phyloP scores from a whole-genome alignment of 495 filamentous ascomycete genomes.

The Penicillium egyptiacum region DNA sequence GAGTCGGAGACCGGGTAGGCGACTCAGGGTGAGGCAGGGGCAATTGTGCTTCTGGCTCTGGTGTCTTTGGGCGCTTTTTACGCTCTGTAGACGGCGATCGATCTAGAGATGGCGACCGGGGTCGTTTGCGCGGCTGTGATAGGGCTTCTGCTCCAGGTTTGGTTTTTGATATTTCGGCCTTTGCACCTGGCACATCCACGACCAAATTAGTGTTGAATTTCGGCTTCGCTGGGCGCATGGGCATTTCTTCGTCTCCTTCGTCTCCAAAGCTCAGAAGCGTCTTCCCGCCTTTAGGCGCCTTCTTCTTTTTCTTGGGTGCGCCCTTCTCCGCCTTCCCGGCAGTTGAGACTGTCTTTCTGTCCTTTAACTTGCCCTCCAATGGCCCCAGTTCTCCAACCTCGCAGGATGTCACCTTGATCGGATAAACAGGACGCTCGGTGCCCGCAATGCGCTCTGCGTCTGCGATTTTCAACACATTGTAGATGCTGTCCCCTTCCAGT shows the following conservation, averaged over 20 bases:
- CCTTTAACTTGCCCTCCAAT: slow-evolving; percentile 84
- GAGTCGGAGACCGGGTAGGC: slow-evolving; percentile 48
- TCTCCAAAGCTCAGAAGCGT: slow-evolving; percentile 85
- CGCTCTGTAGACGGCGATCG: slow-evolving; percentile 28
- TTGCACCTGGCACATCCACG: slow-evolving; percentile 40
- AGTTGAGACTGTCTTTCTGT: slow-evolving; percentile 50
- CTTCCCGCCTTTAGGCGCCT: slow-evolving; percentile 72
- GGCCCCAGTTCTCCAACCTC: slow-evolving; percentile 80
- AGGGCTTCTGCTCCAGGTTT: slow-evolving; percentile 14
- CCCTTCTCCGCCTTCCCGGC: slow-evolving; percentile 41
- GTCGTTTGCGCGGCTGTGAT: slow-evolving; percentile 30
- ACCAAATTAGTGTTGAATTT: slow-evolving; percentile 91
- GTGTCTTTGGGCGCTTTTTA: slow-evolving; percentile 33
- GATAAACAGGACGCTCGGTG: slow-evolving; percentile 84
- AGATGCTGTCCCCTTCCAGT: slow-evolving; percentile 91
- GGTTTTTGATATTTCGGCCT: slow-evolving; percentile 18
- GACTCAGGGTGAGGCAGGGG: slow-evolving; percentile 50
- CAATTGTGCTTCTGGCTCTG: slow-evolving; percentile 44
- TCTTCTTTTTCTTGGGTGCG: slow-evolving; percentile 68
- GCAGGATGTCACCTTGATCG: slow-evolving; percentile 71
- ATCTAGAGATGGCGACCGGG: slow-evolving; percentile 30
- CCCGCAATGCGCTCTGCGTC: slow-evolving; percentile 79
- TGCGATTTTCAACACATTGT: slow-evolving; percentile 89
- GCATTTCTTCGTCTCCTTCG: slow-evolving; percentile 64
- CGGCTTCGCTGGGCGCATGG: slow-evolving; percentile 69